A percentile compares a stretch with the other conserved stretches of the same genome.
These are phyloP conservation scores for Pseudofabraea citricarpa DNA, from an alignment of 2,329 filamentous ascomycete genomes.

Conservation along the genomic window DNA sequence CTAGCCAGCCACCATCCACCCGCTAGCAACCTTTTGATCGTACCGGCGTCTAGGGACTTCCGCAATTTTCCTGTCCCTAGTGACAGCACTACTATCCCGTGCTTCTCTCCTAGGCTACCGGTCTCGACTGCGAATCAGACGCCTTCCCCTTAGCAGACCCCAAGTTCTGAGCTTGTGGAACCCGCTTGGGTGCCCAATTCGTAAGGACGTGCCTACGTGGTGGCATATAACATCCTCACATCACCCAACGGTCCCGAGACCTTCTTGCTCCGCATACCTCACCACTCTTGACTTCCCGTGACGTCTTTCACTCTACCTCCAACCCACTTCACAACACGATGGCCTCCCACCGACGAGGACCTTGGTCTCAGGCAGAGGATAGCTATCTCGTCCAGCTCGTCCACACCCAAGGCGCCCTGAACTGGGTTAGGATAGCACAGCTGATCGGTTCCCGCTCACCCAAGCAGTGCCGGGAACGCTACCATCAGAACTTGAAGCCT, in stretches of 20 bases:
- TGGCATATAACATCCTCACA: no score
- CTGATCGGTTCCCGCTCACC: constrained; percentile 73
- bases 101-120: background rate
- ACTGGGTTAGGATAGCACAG: constrained; percentile 85
- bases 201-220: no score
- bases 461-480: constrained; percentile 93
- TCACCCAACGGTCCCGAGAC: no score
- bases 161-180: background rate
- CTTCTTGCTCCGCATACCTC: background rate
- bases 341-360: constrained; percentile 62
- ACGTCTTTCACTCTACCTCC: background rate
- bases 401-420: constrained; percentile 65
- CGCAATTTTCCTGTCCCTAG: background rate
- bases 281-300: background rate
- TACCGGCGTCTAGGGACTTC: background rate
- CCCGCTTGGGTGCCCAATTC: background rate
- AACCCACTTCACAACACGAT: constrained; percentile 11
- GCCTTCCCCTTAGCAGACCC: background rate
- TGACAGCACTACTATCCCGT: background rate
- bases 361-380: constrained; percentile 80
- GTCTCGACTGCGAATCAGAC: background rate
- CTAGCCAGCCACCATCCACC: background rate
- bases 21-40: background rate
- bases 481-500: constrained; percentile 87
- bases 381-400: constrained; percentile 66